Evolutionary conservation across 2,329 filamentous ascomycete genomes (phyloP), one percentile per base, ranked within the genome.

Genomic region (Chaetomium olivaceum): DNA sequence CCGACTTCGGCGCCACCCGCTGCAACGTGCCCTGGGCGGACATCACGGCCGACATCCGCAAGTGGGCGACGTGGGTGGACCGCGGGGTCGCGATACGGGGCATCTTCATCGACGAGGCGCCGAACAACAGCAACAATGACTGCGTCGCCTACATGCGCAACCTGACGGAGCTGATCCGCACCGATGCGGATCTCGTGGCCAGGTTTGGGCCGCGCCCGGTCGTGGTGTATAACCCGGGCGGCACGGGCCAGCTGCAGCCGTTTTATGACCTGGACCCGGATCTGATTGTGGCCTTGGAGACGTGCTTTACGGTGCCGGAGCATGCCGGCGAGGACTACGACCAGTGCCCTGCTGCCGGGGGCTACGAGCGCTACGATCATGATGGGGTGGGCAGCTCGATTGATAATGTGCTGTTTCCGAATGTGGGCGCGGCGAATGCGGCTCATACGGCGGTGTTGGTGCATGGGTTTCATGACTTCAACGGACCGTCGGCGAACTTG

Each of bases 31-130:
- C 66, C 6, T 62, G 25, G 33, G 9, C 36, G 1, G 7, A 25
- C 8, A 50, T 67, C 62, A 54, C 25, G 29, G 56, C 58, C 54
- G 61, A 61, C 48, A 61, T 68, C 46, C 51, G 51, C 46, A 52
- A 27, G 14, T 68, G 66, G 66, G 56, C 61, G 23, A 54, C 52
- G 23, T 65, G 66, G 63, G 46, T 50, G 3, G 43, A 33, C 12
- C 23, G 11, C 2, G 61, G 63, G n/a, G 54, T 68, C 9, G 23
- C 56, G 21, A 61, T 68, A 27, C 19, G 33, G 4, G 66, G 66
- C 25, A 65, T 68, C 61, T 68, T 68, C 27, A 39, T 68, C n/a
- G 66, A 68, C 31, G 63, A 68, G 57, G 59, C 66, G 33, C 63
- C 66, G 4, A n/a, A n/a, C 27, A 25, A 58, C 51, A 48, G 27